Percentiles rank a stretch among this genome's conserved stretches.
Conservation (phyloP, 768 basidiomycete species). For the Tylopilus sp. region DNA sequence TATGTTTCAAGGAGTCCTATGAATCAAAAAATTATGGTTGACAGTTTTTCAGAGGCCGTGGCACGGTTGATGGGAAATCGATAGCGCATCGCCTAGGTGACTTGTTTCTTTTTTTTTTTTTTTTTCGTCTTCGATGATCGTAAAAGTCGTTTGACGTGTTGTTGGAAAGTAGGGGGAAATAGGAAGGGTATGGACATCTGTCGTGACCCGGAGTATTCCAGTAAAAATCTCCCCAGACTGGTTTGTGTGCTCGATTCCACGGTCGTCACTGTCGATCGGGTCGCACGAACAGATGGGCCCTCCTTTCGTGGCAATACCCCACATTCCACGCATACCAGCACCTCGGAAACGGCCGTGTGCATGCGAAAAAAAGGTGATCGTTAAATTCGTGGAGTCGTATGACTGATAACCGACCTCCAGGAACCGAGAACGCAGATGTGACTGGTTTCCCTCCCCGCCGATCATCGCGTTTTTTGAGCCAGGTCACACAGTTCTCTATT, state of each 20-base stretch:
- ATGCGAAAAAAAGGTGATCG: background rate
- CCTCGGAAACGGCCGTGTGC: too few species aligned
- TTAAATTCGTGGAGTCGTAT: background rate
- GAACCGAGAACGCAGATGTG: slow-evolving; percentile 2
- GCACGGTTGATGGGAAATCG: background rate
- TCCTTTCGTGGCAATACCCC: slow-evolving; percentile 1
- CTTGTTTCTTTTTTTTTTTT: background rate
- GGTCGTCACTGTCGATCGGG: slow-evolving; percentile 9
- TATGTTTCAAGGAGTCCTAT: slow-evolving; percentile 2
- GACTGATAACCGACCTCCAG: slow-evolving; percentile 3
- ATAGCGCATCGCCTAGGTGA: background rate
- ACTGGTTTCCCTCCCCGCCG: background rate
- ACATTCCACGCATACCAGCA: background rate
- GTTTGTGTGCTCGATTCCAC: background rate
- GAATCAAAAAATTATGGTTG: background rate
- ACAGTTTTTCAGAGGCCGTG: background rate
- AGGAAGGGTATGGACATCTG: background rate
- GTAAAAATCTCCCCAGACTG: background rate
- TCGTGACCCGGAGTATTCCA: background rate
- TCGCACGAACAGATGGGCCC: background rate
- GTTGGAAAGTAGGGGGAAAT: background rate
- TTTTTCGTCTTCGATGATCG: background rate
- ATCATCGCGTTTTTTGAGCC: background rate
- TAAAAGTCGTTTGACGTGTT: background rate
- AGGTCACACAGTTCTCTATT: background rate